Evolutionary conservation across 768 basidiomycete genomes (phyloP), one percentile per base, ranked within the genome.

Genomic region (Boletus pseudopeckii): DNA sequence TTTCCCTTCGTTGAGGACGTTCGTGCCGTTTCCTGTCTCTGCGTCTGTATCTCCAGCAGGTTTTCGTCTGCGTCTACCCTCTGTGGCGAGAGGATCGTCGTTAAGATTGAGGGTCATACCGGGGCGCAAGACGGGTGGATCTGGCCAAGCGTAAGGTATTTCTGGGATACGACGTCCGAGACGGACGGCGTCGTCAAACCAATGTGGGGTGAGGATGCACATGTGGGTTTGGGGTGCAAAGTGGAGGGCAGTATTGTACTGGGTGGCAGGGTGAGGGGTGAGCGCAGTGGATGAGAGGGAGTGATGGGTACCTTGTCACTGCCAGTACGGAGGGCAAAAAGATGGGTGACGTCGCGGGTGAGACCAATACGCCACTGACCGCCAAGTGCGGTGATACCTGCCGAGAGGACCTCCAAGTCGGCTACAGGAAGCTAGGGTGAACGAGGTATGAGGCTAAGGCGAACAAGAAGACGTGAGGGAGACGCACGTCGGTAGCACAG

Each of bases 291-390:
- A 11, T 1, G 20, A 33, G n/a, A 24, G 4, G 7, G 17, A n/a
- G 7, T 14, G 14, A 1, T 33, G 1, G 17, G 11, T 47, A 64
- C 65, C 65, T 84, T 85, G 28, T 74, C 67, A 5, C 82, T 82
- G 3, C 74, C 74, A 0, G 64, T 46, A 48, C 74, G 71, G 33
- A 86, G 70, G 30, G 83, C 82, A 60, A 95, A 88, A 46, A 96
- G 79, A 66, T 96, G 94, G 0, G 94, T 95, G 20, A 92, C 87
- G 53, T 96, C 93, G 53, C 80, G 78, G 0, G 92, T 93, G 45
- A 95, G 79, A 9, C 82, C 84, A 0, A 72, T 71, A 24, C 90
- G 80, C 84, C 84, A 91, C 68, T 90, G 86, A 0, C 94, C 94
- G 3, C 94, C 93, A 4, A 90, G 80, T 0, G 84, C 81, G 2